Evolutionary conservation across 2,329 filamentous ascomycete species (phyloP).

Genomic region (Daldinia sp.): DNA sequence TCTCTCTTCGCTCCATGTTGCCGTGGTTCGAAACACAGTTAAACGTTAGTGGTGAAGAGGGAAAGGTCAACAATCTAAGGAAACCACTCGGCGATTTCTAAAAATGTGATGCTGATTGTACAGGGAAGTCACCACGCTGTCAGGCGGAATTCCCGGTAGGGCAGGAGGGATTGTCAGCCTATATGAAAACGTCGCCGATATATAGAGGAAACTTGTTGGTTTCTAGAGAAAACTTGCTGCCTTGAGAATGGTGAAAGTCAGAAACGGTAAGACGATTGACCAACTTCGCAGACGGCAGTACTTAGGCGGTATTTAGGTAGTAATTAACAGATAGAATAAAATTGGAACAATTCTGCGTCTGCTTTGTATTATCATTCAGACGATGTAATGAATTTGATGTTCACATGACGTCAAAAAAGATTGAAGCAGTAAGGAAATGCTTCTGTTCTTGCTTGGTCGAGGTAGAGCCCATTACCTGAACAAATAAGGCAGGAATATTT

Average conservation of each 20-base stretch:
- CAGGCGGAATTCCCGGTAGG: no score
- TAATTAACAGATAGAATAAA: background rate
- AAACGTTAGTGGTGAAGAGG: background rate
- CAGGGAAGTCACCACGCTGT: background rate
- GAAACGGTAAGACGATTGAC: background rate
- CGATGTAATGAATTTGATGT: background rate
- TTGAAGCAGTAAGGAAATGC: background rate
- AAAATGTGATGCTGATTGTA: background rate
- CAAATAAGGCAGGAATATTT: background rate
- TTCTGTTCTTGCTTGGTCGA: background rate
- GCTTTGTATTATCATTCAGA: background rate
- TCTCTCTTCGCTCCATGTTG: constrained; percentile 47
- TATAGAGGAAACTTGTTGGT: background rate
- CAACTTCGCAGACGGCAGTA: background rate
- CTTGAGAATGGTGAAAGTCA: background rate
- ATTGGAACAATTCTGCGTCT: background rate
- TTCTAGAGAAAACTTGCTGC: background rate
- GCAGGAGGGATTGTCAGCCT: background rate
- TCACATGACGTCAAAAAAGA: background rate
- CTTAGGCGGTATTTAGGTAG: background rate
- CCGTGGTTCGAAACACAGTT: background rate
- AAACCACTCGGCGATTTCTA: background rate
- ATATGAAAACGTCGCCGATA: background rate
- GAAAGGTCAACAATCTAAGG: background rate
- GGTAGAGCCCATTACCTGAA: background rate